Conservation (phyloP, 257 asterid genomes). For the Penstemon davidsonii region DNA sequence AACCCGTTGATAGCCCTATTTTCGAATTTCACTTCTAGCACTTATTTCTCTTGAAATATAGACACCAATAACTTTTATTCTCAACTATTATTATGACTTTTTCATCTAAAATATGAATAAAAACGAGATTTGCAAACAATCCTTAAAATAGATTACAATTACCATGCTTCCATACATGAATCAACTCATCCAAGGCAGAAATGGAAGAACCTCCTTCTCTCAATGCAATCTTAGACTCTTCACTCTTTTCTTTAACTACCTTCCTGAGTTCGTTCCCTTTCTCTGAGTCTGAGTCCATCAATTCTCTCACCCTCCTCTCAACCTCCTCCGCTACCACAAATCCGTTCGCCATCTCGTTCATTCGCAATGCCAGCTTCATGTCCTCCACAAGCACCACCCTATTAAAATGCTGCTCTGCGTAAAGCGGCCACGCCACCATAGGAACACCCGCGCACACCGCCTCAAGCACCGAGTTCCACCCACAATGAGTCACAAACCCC, state of each 20-base stretch:
- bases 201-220: conserved; percentile 45
- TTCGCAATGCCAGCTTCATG: conserved; percentile 43
- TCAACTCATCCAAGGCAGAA: conserved; percentile 30
- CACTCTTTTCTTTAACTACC: conserved; percentile 30
- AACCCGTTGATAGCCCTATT: no score
- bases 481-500: conserved; percentile 67
- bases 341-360: conserved; percentile 41
- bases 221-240: conserved; percentile 41
- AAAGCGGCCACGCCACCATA: conserved; percentile 70
- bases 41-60: no score
- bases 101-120: no score
- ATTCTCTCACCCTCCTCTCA: conserved; percentile 41
- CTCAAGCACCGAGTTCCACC: conserved; percentile 72
- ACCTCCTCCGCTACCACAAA: conserved; percentile 51
- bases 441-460: conserved; percentile 54
- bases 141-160: background rate
- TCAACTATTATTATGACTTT: no score
- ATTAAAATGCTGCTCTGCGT: conserved; percentile 61
- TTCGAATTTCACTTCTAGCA: no score
- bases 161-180: conserved; percentile 26
- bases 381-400: conserved; percentile 51
- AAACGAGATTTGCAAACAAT: no score
- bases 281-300: conserved; percentile 37
- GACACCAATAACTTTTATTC: no score
- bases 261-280: conserved; percentile 35